A percentile compares a stretch with the other conserved stretches of the same genome.
These are phyloP conservation scores for Cercospora berteroae DNA, from an alignment of 2,329 filamentous ascomycete genomes.

Conservation along the genomic window DNA sequence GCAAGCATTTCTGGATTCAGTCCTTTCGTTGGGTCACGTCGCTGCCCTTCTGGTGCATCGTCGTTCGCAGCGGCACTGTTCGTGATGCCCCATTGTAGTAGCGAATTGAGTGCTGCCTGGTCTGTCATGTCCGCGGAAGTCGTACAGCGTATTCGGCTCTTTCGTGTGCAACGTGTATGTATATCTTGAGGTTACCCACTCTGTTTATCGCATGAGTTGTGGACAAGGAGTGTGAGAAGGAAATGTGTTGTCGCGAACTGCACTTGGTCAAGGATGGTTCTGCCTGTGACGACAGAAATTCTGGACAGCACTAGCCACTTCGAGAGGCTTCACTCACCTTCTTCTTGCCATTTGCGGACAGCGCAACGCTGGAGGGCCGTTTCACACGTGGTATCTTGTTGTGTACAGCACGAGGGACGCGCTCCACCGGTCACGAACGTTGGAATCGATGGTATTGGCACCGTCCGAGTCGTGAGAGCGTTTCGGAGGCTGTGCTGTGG, in stretches of 20 bases:
- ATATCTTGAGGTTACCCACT: background rate
- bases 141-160: background rate
- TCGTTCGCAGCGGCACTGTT: slow-evolving; percentile 53
- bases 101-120: slow-evolving; percentile 59
- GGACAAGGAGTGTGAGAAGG: background rate
- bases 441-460: background rate
- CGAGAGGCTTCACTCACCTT: slow-evolving; percentile 21
- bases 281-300: slow-evolving; percentile 11
- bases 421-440: background rate
- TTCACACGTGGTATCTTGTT: background rate
- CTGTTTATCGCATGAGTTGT: background rate
- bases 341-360: background rate
- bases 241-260: slow-evolving; percentile 12
- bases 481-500: background rate
- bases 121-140: slow-evolving; percentile 21
- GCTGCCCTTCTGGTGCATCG: slow-evolving; percentile 35
- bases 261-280: slow-evolving; percentile 3
- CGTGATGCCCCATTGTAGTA: slow-evolving; percentile 75
- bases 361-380: background rate
- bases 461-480: background rate
- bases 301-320: slow-evolving; percentile 21
- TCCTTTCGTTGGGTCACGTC: slow-evolving; percentile 39
- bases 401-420: background rate
- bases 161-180: background rate
- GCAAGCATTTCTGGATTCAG: slow-evolving; percentile 70